Conservation (phyloP, 768 basidiomycete species). For the Russula vinacea region DNA sequence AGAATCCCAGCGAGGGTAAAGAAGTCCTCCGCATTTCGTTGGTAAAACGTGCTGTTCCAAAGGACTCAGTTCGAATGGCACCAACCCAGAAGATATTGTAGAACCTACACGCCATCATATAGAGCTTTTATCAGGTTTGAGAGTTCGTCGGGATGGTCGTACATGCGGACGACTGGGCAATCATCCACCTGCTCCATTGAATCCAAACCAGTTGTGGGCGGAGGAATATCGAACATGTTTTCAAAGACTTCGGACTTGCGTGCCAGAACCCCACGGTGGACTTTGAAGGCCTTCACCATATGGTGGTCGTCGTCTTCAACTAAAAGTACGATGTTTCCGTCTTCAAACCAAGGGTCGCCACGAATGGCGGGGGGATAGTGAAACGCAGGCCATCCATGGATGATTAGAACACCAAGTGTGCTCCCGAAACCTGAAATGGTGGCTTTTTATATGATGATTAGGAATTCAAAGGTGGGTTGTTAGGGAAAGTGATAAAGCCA, state of each 20-base stretch:
- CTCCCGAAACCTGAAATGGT: not conserved
- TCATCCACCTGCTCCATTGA: constrained; percentile 42
- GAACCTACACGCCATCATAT: constrained; percentile 55
- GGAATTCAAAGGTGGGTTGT: not conserved
- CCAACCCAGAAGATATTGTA: constrained; percentile 17
- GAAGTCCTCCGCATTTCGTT: constrained; percentile 49
- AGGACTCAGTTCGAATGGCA: not conserved
- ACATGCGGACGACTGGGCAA: constrained; percentile 52
- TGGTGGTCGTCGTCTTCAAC: constrained; percentile 35
- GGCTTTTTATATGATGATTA: not conserved
- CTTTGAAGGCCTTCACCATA: constrained; percentile 45
- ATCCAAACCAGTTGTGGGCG: constrained; percentile 32
- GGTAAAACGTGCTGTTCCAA: constrained; percentile 41
- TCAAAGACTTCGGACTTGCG: constrained; percentile 57
- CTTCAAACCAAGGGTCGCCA: constrained; percentile 56
- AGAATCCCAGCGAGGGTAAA: constrained; percentile 55
- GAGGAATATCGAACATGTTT: constrained; percentile 53
- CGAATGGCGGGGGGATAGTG: constrained; percentile 26
- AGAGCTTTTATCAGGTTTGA: constrained; percentile 51
- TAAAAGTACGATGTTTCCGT: constrained; percentile 55
- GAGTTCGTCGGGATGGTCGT: constrained; percentile 50
- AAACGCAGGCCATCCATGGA: constrained; percentile 12
- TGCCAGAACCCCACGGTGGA: constrained; percentile 46
- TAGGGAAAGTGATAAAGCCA: not conserved
- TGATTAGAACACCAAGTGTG: not conserved